phyloP scores from a whole-genome alignment of 2,329 filamentous ascomycete genomes.

The Fusarium albosuccineum region DNA sequence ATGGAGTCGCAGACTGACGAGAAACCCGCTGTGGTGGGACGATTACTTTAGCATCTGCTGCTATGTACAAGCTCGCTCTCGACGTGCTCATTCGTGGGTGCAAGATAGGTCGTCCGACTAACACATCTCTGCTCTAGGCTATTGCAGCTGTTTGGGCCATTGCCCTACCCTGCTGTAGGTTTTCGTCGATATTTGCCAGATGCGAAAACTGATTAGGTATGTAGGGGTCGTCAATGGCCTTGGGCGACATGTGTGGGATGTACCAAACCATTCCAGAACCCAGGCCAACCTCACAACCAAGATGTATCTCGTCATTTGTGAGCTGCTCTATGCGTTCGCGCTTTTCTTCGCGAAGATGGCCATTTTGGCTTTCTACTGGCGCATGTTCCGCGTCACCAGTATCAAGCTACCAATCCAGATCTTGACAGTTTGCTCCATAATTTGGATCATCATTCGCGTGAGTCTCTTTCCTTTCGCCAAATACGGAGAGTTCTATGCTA shows the following conservation, averaged over 20 bases:
- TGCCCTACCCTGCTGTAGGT: no score
- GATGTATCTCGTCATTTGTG: constrained; percentile 37
- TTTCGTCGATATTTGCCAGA: no score
- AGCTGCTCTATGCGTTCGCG: constrained; percentile 46
- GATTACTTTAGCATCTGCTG: constrained; percentile 14
- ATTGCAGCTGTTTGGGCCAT: no score
- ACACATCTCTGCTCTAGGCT: no score
- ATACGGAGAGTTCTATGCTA: background rate
- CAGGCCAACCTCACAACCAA: constrained; percentile 1
- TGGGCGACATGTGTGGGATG: no score
- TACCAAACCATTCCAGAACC: no score
- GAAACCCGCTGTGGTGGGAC: constrained; percentile 9
- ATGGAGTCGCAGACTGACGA: constrained; percentile 12
- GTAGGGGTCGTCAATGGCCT: no score
- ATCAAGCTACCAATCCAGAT: constrained; percentile 46
- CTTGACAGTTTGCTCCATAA: constrained; percentile 34
- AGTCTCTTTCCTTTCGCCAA: constrained; percentile 2
- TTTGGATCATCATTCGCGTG: constrained; percentile 49
- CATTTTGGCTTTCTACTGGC: constrained; percentile 49
- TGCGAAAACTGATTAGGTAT: no score
- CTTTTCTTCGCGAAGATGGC: constrained; percentile 47
- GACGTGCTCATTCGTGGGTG: no score
- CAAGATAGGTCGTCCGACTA: no score
- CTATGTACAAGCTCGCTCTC: background rate
- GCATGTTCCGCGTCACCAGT: constrained; percentile 46